Base-by-base conservation (phyloP, 192 early-diverging fungal genomes). In the Mortierella claussenii region DNA sequence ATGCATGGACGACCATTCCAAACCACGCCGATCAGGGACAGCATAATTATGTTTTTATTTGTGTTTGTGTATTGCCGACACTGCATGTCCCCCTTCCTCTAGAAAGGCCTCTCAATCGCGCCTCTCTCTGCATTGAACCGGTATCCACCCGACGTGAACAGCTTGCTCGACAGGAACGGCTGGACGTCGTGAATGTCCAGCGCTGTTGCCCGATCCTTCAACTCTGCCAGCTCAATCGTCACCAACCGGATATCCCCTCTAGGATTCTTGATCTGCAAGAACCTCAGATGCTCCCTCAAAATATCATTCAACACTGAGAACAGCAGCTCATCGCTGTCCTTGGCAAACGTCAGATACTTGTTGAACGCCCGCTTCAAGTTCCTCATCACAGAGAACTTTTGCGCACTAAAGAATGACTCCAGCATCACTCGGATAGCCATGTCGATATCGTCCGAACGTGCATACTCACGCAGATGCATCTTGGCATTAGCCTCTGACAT, bases 391-490 rank as follows among this genome's bases (percentile, higher is more conserved):
- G 93, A 93, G 65, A 89, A 90, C 83, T 99, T 99, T 65, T 99
- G 97, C 31, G 96, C 93, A 15, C 86, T 83, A 56, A 99, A 93
- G 79, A 99, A 99, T 34, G 89, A 90, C 68, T 94, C 88, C 53
- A 99, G 78, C 37, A 91, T 92, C 7, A 96, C 93, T 13, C 91
- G 85, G 66, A 97, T 97, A 0, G 97, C 97, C 58, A 95, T 89
- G 62, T 99, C 94, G 11, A 99, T 84, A 75, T 99, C 97, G 78
- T 94, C 94, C 34, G 91, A 87, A 33, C 91, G 88, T 1, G 97
- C 96, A 60, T 91, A 89, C 68, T 95, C 94, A 33, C 95, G 91
- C 60, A 99, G 81, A 61, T 99, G 97, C 95, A 99, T 97, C 59
- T 91, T 91, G 11, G 97, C 97, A 67, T 97, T 90, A 1, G 94